Evolutionary conservation across 2,329 filamentous ascomycete species (phyloP).

Genomic region (Botrytis squamosa): DNA sequence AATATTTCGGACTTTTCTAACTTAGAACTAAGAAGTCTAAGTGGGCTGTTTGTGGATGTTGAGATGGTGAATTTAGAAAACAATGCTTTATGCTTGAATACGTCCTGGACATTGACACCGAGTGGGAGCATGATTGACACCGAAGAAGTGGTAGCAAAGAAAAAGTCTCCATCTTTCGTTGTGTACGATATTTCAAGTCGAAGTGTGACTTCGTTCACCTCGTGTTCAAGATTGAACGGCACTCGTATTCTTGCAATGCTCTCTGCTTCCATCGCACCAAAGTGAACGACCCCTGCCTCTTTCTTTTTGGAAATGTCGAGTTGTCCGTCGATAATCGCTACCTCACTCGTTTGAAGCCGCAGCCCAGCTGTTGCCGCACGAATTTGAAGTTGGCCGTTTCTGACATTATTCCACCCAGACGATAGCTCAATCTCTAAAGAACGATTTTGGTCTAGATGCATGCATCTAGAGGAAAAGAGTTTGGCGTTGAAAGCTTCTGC

Average conservation of each 20-base stretch:
- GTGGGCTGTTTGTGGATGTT: slow-evolving; percentile 70
- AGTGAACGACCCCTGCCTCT: slow-evolving; percentile 54
- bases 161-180: slow-evolving; percentile 64
- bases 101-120: slow-evolving; percentile 94
- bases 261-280: slow-evolving; percentile 48
- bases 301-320: slow-evolving; percentile 49
- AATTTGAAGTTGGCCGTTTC: slow-evolving; percentile 58
- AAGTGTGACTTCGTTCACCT: slow-evolving; percentile 67
- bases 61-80: slow-evolving; percentile 92
- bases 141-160: slow-evolving; percentile 59
- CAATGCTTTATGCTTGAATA: slow-evolving; percentile 79
- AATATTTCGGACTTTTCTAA: slow-evolving; percentile 71
- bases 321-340: slow-evolving; percentile 48
- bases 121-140: slow-evolving; percentile 76
- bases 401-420: slow-evolving; percentile 72
- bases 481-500: slow-evolving; percentile 66
- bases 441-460: slow-evolving; percentile 77
- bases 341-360: slow-evolving; percentile 60
- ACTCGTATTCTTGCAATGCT: slow-evolving; percentile 59
- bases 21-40: slow-evolving; percentile 69
- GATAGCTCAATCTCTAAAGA: slow-evolving; percentile 71
- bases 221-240: slow-evolving; percentile 82
- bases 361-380: slow-evolving; percentile 65
- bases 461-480: slow-evolving; percentile 64
- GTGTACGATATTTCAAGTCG: slow-evolving; percentile 75